Evolutionary conservation across 495 filamentous ascomycete species (phyloP).

Genomic region (Penicillium egyptiacum): DNA sequence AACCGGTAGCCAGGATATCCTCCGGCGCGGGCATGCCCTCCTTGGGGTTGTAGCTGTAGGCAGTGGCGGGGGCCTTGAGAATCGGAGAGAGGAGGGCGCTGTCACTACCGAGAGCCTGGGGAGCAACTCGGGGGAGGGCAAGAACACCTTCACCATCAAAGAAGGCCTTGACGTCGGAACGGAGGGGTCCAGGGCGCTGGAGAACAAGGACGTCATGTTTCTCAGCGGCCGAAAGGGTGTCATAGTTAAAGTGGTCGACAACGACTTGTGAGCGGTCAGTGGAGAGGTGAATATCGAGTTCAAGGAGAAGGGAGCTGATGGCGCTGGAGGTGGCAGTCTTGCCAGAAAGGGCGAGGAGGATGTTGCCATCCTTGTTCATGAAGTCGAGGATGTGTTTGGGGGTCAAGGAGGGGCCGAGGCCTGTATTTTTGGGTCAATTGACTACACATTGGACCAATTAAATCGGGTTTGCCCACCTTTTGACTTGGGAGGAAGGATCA

Average conservation of each 20-base stretch:
- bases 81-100: constrained; percentile 76
- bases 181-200: constrained; percentile 58
- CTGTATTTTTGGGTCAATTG: constrained; percentile 48
- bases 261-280: constrained; percentile 76
- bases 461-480: constrained; percentile 63
- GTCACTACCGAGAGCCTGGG: constrained; percentile 75
- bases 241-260: constrained; percentile 95
- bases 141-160: constrained; percentile 70
- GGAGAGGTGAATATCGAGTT: constrained; percentile 90
- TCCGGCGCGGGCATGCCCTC: constrained; percentile 74
- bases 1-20: constrained; percentile 78
- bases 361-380: constrained; percentile 86
- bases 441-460: not conserved
- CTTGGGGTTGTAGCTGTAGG: constrained; percentile 94
- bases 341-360: constrained; percentile 82
- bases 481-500: constrained; percentile 81
- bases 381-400: constrained; percentile 87
- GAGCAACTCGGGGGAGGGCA: constrained; percentile 77
- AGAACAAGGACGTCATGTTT: constrained; percentile 88
- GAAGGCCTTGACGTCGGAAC: constrained; percentile 72
- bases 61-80: constrained; percentile 73
- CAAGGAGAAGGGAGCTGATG: constrained; percentile 80
- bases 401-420: constrained; percentile 83
- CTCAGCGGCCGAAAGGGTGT: constrained; percentile 69
- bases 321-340: constrained; percentile 70